Percentiles rank a stretch among this genome's conserved stretches.
Evolutionary conservation across 192 early-diverging fungal genomes (phyloP).

Genomic region (Coemansia sp.): DNA sequence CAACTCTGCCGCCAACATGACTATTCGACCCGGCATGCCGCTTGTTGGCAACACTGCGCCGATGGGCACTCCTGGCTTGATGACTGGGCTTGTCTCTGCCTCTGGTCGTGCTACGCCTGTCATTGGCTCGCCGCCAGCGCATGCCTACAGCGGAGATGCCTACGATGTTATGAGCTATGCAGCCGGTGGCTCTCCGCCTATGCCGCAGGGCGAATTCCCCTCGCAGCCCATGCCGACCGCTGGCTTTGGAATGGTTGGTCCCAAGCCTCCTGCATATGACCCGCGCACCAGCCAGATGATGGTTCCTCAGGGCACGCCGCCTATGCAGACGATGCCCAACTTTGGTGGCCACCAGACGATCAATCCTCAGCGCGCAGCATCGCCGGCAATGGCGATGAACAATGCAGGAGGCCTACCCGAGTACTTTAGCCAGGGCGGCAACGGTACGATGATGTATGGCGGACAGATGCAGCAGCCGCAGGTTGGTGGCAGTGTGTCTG

Average conservation of each 20-base stretch:
- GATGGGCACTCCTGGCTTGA: slow-evolving; percentile 12
- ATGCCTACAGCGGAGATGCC: slow-evolving; percentile 38
- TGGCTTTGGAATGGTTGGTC: slow-evolving; percentile 4
- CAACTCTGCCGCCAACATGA: slow-evolving; percentile 40
- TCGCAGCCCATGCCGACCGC: neutral
- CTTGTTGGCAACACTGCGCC: slow-evolving; percentile 21
- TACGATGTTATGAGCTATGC: slow-evolving; percentile 49
- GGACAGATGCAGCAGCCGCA: slow-evolving; percentile 1
- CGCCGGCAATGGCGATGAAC: slow-evolving; percentile 22
- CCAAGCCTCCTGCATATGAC: slow-evolving; percentile 45
- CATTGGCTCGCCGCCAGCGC: slow-evolving; percentile 24
- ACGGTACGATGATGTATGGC: slow-evolving; percentile 12
- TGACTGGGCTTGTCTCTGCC: slow-evolving; percentile 8
- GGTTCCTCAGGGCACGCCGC: slow-evolving; percentile 4
- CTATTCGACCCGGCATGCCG: slow-evolving; percentile 22
- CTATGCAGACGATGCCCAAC: slow-evolving; percentile 13
- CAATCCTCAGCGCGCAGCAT: slow-evolving; percentile 21
- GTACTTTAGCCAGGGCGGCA: slow-evolving; percentile 24
- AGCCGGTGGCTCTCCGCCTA: slow-evolving; percentile 19
- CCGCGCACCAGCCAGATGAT: slow-evolving; percentile 45
- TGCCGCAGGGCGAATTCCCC: slow-evolving; percentile 25
- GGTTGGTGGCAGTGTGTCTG: slow-evolving; percentile 51
- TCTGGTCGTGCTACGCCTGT: slow-evolving; percentile 36
- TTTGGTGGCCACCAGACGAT: slow-evolving; percentile 19
- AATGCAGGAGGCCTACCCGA: slow-evolving; percentile 24